phyloP scores from a whole-genome alignment of 352 stramenopile genomes.

The Phytophthora idaei region DNA sequence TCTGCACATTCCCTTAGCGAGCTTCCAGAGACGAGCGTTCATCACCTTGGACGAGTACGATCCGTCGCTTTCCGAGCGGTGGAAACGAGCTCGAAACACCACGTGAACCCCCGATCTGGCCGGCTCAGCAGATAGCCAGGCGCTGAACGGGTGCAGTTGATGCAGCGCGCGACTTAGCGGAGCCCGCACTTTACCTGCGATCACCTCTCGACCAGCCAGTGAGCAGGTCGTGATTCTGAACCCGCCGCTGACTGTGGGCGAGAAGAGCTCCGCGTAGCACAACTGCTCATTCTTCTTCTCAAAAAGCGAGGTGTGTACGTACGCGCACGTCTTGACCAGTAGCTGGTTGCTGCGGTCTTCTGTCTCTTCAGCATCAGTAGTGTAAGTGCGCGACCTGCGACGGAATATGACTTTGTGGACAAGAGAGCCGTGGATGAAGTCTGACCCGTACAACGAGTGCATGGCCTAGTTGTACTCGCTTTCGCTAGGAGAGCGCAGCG shows the following conservation, averaged over 20 bases:
- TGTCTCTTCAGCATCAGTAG: neutral
- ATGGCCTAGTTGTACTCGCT: conserved; percentile 49
- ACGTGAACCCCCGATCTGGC: conserved; percentile 28
- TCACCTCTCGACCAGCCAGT: conserved; percentile 27
- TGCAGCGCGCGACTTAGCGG: conserved; percentile 20
- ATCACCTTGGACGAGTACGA: conserved; percentile 34
- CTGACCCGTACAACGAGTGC: conserved; percentile 40
- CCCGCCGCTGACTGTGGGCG: conserved; percentile 27
- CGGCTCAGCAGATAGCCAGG: conserved; percentile 35
- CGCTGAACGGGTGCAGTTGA: conserved; percentile 32
- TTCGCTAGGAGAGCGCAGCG: conserved; percentile 33
- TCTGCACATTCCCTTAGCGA: conserved; percentile 33
- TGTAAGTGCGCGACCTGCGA: conserved; percentile 6
- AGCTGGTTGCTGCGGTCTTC: conserved; percentile 24
- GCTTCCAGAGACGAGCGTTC: conserved; percentile 27
- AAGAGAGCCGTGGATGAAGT: conserved; percentile 56
- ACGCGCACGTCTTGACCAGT: conserved; percentile 40
- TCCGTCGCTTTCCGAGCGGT: conserved; percentile 24
- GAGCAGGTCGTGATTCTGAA: conserved; percentile 39
- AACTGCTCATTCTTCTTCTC: conserved; percentile 46
- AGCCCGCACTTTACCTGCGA: conserved; percentile 25
- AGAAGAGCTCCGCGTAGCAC: conserved; percentile 41
- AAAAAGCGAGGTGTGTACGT: conserved; percentile 34
- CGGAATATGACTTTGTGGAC: conserved; percentile 34
- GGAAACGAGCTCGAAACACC: conserved; percentile 30